phyloP scores from a whole-genome alignment of 768 basidiomycete genomes.

The Tephrocybe rancida region DNA sequence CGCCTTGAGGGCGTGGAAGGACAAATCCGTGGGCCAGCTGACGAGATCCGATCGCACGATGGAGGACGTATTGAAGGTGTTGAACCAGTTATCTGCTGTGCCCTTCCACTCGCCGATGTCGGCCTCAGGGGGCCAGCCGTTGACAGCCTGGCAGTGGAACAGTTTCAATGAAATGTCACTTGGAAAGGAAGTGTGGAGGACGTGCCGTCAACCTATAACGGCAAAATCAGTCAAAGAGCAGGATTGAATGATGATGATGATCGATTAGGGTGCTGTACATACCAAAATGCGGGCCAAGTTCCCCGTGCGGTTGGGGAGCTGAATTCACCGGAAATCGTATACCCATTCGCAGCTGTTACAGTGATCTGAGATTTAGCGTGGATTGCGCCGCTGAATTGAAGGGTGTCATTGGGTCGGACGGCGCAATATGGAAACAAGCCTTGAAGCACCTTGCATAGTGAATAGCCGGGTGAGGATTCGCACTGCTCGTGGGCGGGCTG shows the following conservation, averaged over 20 bases:
- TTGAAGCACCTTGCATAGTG: constrained; percentile 45
- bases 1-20: constrained; percentile 44
- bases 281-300: constrained; percentile 51
- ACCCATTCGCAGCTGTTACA: constrained; percentile 35
- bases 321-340: constrained; percentile 45
- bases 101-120: constrained; percentile 52
- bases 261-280: no score
- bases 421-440: not conserved
- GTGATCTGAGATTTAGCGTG: constrained; percentile 45
- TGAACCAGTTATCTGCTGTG: constrained; percentile 43
- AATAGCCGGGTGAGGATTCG: constrained; percentile 44
- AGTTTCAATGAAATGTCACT: no score
- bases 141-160: constrained; percentile 32
- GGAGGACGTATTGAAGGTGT: constrained; percentile 48
- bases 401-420: not conserved
- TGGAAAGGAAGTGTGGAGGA: no score
- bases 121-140: constrained; percentile 44
- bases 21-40: constrained; percentile 42
- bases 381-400: constrained; percentile 37
- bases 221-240: not conserved
- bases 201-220: constrained; percentile 31
- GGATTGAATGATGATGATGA: not conserved
- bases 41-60: constrained; percentile 41
- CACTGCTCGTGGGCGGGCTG: constrained; percentile 38
- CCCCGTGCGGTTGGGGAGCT: constrained; percentile 40